Percentiles rank a stretch among this genome's conserved stretches.
phyloP scores from a whole-genome alignment of 1,284 basidiomycete genomes.

The Cryptococcus depauperatus region DNA sequence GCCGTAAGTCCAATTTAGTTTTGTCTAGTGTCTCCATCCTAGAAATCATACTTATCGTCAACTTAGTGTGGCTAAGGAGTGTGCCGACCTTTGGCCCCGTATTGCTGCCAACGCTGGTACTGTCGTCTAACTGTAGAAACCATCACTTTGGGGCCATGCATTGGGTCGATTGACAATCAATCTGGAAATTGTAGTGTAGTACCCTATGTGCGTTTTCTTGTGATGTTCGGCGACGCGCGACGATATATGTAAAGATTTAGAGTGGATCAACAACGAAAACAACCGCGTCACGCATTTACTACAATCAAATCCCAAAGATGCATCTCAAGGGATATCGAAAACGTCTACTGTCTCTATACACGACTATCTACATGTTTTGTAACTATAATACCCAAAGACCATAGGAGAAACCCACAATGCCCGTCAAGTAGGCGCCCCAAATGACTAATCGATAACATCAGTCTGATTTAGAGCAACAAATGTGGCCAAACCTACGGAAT shows the following conservation, averaged over 20 bases:
- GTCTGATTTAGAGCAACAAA: not conserved
- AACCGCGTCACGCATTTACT: too few relatives aligned
- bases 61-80: conserved; percentile 44
- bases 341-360: too few relatives aligned
- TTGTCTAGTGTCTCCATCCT: not conserved
- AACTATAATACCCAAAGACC: conserved; percentile 1
- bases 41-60: conserved; percentile 6
- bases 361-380: too few relatives aligned
- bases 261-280: too few relatives aligned
- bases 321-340: too few relatives aligned
- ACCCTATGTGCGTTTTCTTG: too few relatives aligned
- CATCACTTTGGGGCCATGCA: too few relatives aligned
- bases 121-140: conserved; percentile 66
- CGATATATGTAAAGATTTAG: too few relatives aligned
- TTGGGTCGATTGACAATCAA: too few relatives aligned
- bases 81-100: conserved; percentile 98
- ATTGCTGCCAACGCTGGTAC: conserved; percentile 97
- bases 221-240: not conserved
- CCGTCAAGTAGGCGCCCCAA: conserved; percentile 30
- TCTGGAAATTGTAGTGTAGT: too few relatives aligned
- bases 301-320: too few relatives aligned
- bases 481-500: conserved; percentile 9
- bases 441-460: conserved; percentile 16
- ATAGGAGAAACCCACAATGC: conserved; percentile 29
- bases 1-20: conserved; percentile 49